phyloP scores from a whole-genome alignment of 495 filamentous ascomycete species.

The Xanthoparmelia taractica region DNA sequence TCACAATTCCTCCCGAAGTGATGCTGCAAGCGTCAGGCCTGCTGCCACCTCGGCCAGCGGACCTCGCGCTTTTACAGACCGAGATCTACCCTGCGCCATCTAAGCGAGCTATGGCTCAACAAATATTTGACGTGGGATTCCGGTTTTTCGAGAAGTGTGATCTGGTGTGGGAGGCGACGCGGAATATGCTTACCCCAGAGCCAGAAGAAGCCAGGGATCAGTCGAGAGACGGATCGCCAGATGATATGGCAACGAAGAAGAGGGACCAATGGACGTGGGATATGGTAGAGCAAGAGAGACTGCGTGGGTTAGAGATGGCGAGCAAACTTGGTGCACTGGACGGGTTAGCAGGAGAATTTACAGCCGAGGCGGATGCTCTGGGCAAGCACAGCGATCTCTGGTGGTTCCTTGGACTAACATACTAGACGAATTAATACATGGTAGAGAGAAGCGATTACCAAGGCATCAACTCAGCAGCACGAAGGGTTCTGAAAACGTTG shows the following conservation, averaged over 20 bases:
- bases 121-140: constrained; percentile 17
- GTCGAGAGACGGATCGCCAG: constrained; percentile 17
- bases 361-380: constrained; percentile 23
- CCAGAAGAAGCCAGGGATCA: constrained; percentile 10
- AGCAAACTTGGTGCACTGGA: constrained; percentile 41
- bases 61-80: constrained; percentile 19
- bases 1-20: constrained; percentile 76
- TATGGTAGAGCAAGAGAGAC: constrained; percentile 50
- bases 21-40: constrained; percentile 61
- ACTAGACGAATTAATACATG: constrained; percentile 4
- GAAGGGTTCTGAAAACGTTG: too few species aligned
- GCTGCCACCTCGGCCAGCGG: constrained; percentile 46
- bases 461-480: background rate
- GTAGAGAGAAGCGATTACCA: constrained; percentile 5
- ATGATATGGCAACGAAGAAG: constrained; percentile 16
- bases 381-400: constrained; percentile 22
- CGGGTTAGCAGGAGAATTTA: constrained; percentile 35
- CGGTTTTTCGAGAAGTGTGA: constrained; percentile 17
- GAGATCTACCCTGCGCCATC: constrained; percentile 11
- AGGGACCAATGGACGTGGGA: constrained; percentile 45
- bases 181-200: constrained; percentile 10
- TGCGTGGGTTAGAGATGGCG: constrained; percentile 46
- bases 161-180: constrained; percentile 17
- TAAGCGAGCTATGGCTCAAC: constrained; percentile 7
- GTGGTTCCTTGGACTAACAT: constrained; percentile 21